phyloP scores from a whole-genome alignment of 306 rosid genomes.

The Comarum palustre region DNA sequence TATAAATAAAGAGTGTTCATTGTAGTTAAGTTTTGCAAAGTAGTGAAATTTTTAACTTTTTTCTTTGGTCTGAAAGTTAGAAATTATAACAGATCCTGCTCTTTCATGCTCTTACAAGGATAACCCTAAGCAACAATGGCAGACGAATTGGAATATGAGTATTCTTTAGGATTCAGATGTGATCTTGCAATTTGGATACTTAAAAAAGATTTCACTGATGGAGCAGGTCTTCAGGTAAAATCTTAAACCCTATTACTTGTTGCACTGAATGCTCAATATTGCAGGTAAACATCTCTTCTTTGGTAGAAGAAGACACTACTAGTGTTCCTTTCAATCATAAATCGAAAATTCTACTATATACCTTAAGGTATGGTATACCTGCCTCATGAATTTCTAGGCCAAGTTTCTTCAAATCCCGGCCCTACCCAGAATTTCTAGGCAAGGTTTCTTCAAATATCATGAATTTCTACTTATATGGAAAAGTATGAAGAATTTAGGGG shows the following conservation, averaged over 20 bases:
- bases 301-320: too few species aligned
- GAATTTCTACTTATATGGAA: neutral
- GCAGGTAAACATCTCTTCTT: neutral
- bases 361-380: too few species aligned
- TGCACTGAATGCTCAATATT: neutral
- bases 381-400: too few species aligned
- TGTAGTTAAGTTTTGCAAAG: neutral
- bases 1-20: slow-evolving; percentile 18
- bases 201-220: neutral
- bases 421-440: too few species aligned
- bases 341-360: too few species aligned
- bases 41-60: neutral
- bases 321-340: neutral
- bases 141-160: neutral
- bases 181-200: neutral
- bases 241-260: neutral
- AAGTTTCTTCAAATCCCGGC: too few species aligned
- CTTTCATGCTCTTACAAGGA: neutral
- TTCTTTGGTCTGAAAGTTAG: neutral
- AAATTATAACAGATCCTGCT: neutral
- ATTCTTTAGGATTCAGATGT: neutral
- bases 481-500: neutral
- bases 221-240: neutral
- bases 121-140: neutral
- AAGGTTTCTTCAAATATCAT: too few species aligned